phyloP scores from a whole-genome alignment of 208 protist genomes.

The Crithidia fasciculata region DNA sequence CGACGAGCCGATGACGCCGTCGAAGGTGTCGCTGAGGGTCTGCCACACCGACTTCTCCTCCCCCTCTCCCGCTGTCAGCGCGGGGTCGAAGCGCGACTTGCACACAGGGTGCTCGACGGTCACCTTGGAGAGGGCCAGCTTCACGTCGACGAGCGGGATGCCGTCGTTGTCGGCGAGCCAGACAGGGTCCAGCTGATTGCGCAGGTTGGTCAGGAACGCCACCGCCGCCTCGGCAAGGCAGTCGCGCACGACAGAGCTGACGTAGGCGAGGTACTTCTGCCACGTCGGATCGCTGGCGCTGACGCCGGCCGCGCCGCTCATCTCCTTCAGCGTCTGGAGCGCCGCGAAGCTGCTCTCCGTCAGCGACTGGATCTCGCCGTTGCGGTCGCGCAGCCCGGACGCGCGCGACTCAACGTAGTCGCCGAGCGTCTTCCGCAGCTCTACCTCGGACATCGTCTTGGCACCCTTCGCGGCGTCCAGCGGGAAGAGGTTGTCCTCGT shows the following conservation, averaged over 20 bases:
- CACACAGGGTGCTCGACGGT: constrained; percentile 42
- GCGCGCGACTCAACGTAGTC: constrained; percentile 74
- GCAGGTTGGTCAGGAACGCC: constrained; percentile 77
- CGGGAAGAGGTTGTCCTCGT: constrained; percentile 82
- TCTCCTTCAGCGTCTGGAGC: constrained; percentile 81
- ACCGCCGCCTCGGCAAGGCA: constrained; percentile 75
- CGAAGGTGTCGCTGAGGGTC: constrained; percentile 69
- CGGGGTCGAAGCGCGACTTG: constrained; percentile 82
- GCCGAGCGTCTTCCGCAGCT: constrained; percentile 87
- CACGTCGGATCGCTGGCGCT: constrained; percentile 64
- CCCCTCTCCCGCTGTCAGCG: constrained; percentile 34
- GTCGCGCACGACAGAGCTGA: constrained; percentile 87
- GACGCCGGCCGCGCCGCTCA: constrained; percentile 39
- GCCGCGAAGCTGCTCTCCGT: constrained; percentile 79
- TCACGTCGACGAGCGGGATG: constrained; percentile 91
- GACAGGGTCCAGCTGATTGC: constrained; percentile 89
- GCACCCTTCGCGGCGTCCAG: constrained; percentile 80
- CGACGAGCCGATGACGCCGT: constrained; percentile 61
- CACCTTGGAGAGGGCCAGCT: constrained; percentile 85
- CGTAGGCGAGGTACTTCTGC: constrained; percentile 92
- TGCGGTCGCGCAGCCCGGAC: constrained; percentile 57
- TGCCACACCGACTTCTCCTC: constrained; percentile 58
- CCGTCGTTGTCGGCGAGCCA: constrained; percentile 90
- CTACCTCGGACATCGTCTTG: constrained; percentile 90
- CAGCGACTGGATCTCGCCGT: constrained; percentile 83